phyloP scores from a whole-genome alignment of 1,284 basidiomycete genomes.

The Tetrapyrgos nigripes region DNA sequence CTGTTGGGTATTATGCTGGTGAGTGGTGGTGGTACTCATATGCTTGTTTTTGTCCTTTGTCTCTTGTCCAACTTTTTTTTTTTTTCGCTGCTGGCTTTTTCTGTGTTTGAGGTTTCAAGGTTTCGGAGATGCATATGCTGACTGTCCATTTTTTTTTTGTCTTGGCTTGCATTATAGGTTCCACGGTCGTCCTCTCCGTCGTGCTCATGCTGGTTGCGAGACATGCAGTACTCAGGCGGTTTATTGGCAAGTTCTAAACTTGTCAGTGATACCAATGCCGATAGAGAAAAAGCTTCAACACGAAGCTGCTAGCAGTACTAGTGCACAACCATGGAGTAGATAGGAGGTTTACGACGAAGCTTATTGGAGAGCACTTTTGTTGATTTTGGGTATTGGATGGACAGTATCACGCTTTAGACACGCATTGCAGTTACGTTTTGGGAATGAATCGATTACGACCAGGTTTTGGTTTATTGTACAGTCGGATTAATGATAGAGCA shows the following conservation, averaged over 20 bases:
- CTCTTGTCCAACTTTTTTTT: not conserved
- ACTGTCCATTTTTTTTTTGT: not conserved
- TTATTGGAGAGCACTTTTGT: too few species aligned
- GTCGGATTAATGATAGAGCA: not conserved
- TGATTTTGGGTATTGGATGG: too few species aligned
- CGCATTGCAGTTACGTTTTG: too few species aligned
- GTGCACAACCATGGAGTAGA: too few species aligned
- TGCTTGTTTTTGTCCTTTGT: not conserved
- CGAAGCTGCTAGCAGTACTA: too few species aligned
- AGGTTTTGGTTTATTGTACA: not conserved
- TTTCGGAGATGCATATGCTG: not conserved
- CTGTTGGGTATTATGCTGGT: constrained; percentile 64
- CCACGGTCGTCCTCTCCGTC: constrained; percentile 35
- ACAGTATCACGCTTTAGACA: too few species aligned
- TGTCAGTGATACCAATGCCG: too few species aligned
- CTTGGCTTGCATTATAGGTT: constrained; percentile 22
- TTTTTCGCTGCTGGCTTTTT: constrained; percentile 1
- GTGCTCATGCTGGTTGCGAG: constrained; percentile 33
- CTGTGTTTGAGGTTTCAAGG: not conserved
- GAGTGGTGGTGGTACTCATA: constrained; percentile 18
- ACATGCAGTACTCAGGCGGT: constrained; percentile 31
- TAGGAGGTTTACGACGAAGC: too few species aligned
- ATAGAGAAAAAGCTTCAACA: too few species aligned
- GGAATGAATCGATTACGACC: too few species aligned
- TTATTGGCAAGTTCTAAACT: constrained; percentile 33